A percentile compares a stretch with the other conserved stretches of the same genome.
Conservation (phyloP, 345 rosid species). For the Euclidium syriacum region DNA sequence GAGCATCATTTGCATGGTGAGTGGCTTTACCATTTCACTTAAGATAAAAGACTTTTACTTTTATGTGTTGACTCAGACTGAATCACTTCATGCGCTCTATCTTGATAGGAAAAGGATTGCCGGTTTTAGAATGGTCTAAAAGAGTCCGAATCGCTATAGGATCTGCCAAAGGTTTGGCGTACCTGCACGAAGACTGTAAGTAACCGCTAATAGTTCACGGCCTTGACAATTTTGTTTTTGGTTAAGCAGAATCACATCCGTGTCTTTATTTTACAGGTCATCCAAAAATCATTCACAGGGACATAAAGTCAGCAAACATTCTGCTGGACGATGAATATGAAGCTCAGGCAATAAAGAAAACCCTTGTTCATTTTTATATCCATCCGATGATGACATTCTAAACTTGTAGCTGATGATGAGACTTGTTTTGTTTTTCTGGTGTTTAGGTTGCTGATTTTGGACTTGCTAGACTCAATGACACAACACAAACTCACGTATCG, state of each 20-base stretch:
- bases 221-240: no score
- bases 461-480: constrained; percentile 85
- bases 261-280: constrained; percentile 48
- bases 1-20: constrained; percentile 92
- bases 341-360: constrained; percentile 55
- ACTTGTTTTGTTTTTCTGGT: not conserved
- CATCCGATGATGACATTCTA: not conserved
- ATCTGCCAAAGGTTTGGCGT: constrained; percentile 97
- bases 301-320: constrained; percentile 92
- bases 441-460: constrained; percentile 97
- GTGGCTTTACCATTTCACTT: not conserved
- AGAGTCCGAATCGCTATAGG: constrained; percentile 86
- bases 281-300: constrained; percentile 91
- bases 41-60: not conserved
- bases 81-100: not conserved
- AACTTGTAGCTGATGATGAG: not conserved
- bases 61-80: not conserved
- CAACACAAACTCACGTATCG: constrained; percentile 83
- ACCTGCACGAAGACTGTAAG: constrained; percentile 96
- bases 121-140: constrained; percentile 71
- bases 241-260: no score
- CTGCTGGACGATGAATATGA: constrained; percentile 70
- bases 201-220: not conserved
- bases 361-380: not conserved
- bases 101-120: constrained; percentile 42